phyloP scores from a whole-genome alignment of 129 eudicot genomes.

The Silybum marianum region DNA sequence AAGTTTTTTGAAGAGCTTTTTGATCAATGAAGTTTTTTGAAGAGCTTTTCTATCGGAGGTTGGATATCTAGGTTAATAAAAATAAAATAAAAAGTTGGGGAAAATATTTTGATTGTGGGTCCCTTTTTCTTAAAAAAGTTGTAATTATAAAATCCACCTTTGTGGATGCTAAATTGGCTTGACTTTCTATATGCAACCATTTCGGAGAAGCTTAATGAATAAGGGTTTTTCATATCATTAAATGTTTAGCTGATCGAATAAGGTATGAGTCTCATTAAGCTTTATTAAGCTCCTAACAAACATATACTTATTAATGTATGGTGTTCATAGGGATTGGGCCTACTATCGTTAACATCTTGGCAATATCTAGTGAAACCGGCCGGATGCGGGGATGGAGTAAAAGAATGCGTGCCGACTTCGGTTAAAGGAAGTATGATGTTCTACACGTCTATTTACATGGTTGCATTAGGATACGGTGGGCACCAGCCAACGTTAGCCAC shows the following conservation, averaged over 20 bases:
- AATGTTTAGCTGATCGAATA: no score
- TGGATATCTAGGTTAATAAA: no score
- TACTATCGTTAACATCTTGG: conserved; percentile 73
- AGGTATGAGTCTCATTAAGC: no score
- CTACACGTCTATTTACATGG: conserved; percentile 72
- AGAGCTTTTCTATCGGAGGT: not conserved
- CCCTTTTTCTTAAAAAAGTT: not conserved
- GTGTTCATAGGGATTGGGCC: conserved; percentile 55
- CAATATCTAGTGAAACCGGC: conserved; percentile 56
- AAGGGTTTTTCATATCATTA: no score
- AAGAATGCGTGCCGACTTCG: conserved; percentile 45
- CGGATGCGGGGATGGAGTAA: conserved; percentile 74
- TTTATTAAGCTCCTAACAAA: no score
- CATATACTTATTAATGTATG: not conserved
- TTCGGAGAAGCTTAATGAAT: no score
- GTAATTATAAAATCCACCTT: no score
- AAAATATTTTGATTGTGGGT: not conserved
- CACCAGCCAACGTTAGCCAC: conserved; percentile 91
- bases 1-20: no score
- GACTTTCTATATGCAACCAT: no score
- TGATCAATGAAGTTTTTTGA: no score
- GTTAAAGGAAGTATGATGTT: conserved; percentile 44
- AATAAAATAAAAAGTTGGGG: no score
- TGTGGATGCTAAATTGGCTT: no score
- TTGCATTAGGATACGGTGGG: conserved; percentile 92